These are phyloP conservation scores for Chloranthus sessilifolius DNA, from an alignment of 164 flowering plant species.

Conservation along the genomic window DNA sequence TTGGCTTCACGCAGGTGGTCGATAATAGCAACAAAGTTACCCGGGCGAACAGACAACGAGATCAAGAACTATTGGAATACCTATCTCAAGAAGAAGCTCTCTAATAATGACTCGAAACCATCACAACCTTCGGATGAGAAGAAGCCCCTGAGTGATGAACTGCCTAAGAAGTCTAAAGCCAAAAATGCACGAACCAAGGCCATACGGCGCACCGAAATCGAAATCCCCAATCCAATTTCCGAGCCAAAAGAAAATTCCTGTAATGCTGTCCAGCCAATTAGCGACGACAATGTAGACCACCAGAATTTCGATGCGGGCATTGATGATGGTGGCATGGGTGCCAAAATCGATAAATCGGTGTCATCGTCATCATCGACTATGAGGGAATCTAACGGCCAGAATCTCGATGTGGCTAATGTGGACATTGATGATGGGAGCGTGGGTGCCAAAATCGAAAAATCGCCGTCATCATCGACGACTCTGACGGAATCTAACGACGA, in stretches of 20 bases:
- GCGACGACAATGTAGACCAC: neutral
- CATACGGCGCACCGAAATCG: neutral
- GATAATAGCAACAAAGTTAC: neutral
- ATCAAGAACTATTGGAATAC: constrained; percentile 6
- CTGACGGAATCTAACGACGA: neutral
- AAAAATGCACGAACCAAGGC: constrained; percentile 1
- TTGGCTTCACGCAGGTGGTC: neutral
- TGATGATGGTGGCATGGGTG: neutral
- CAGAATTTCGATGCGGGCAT: neutral
- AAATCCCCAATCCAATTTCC: neutral
- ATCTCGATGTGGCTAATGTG: no score
- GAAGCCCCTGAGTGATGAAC: neutral
- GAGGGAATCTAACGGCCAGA: neutral
- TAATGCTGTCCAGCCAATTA: neutral
- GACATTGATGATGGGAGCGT: neutral
- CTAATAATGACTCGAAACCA: neutral
- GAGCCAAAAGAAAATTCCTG: neutral
- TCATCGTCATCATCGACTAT: neutral
- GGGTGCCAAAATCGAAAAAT: neutral
- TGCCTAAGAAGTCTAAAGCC: neutral
- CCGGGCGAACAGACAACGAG: constrained; percentile 3
- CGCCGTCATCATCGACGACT: neutral
- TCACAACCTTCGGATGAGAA: neutral
- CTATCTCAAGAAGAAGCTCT: constrained; percentile 1
- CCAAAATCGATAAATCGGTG: neutral